phyloP scores from a whole-genome alignment of 257 asterid species.

The Nicotiana undulata region DNA sequence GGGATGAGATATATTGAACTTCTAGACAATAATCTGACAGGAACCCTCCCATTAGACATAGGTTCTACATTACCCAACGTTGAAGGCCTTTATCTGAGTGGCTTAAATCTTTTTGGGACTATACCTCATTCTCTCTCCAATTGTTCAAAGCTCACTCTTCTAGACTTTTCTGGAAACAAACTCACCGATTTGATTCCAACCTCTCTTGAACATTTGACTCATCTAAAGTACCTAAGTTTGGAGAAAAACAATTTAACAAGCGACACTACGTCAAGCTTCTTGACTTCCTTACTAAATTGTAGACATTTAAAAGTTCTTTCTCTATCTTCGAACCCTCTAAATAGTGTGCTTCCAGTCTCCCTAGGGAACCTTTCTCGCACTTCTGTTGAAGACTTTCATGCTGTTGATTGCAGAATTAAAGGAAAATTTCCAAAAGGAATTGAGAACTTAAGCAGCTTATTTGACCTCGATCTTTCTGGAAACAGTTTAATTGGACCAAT shows the following conservation, averaged over 20 bases:
- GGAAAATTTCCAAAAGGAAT: constrained; percentile 17
- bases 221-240: background rate
- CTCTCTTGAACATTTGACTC: background rate
- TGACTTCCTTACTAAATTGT: background rate
- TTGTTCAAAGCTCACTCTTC: background rate
- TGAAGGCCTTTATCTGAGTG: background rate
- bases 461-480: background rate
- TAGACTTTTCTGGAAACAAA: background rate
- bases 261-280: background rate
- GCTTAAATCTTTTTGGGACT: background rate
- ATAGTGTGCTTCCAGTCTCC: background rate
- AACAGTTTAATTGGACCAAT: background rate
- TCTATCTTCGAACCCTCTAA: background rate
- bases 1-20: background rate
- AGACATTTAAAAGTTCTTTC: background rate
- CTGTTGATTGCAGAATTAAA: background rate
- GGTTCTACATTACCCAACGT: background rate
- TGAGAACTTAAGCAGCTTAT: background rate
- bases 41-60: background rate
- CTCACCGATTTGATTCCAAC: background rate
- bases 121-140: background rate
- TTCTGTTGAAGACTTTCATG: background rate
- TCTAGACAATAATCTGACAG: background rate
- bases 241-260: background rate
- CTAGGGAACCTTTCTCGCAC: background rate